Evolutionary conservation across 345 rosid genomes (phyloP).

Genomic region (Carallia brachiata): DNA sequence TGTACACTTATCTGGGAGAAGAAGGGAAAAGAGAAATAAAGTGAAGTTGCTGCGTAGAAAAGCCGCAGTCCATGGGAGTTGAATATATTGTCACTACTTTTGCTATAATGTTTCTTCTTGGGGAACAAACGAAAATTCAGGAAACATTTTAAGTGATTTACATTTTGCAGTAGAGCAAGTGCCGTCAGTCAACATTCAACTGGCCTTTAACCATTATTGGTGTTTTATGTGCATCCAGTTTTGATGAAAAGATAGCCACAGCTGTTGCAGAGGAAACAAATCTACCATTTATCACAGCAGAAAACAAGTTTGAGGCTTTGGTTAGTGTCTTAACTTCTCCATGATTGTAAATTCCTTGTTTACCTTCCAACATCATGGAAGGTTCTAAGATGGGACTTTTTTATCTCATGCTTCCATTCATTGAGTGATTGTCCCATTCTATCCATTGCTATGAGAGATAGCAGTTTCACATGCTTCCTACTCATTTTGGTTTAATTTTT

Average conservation of each 20-base stretch:
- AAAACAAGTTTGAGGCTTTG: constrained; percentile 98
- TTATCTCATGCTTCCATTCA: constrained; percentile 6
- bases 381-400: neutral
- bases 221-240: constrained; percentile 41
- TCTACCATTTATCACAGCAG: constrained; percentile 89
- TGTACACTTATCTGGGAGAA: too few species aligned
- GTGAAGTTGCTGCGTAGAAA: too few species aligned
- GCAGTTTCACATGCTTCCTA: constrained; percentile 11
- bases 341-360: constrained; percentile 5
- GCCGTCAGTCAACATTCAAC: neutral
- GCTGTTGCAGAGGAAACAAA: constrained; percentile 91
- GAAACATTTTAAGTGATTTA: neutral
- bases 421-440: constrained; percentile 1
- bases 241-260: constrained; percentile 88
- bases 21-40: too few species aligned
- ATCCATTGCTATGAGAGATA: constrained; percentile 1
- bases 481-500: constrained; percentile 19
- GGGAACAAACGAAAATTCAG: neutral
- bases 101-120: neutral
- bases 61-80: too few species aligned
- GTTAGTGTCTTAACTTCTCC: constrained; percentile 40
- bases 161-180: neutral
- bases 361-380: neutral
- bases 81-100: too few species aligned
- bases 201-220: neutral